Evolutionary conservation across 2,329 filamentous ascomycete genomes (phyloP).

Genomic region (Penicillium sp.): DNA sequence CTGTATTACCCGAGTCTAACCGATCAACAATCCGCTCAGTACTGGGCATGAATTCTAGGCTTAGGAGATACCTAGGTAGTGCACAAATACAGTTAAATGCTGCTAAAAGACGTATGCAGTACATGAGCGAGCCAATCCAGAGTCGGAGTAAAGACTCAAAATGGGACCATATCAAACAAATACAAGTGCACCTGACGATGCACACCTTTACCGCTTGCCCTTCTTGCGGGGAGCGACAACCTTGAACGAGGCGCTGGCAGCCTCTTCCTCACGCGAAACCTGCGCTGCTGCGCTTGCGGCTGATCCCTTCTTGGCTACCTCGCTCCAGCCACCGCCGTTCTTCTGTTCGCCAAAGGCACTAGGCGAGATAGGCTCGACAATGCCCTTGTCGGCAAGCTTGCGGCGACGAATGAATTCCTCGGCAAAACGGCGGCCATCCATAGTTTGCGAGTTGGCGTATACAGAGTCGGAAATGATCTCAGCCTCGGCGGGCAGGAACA

Average conservation of each 20-base stretch:
- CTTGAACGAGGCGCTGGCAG: conserved; percentile 64
- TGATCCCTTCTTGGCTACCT: conserved; percentile 89
- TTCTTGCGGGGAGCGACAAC: conserved; percentile 92
- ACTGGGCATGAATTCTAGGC: too few relatives aligned
- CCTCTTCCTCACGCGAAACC: conserved; percentile 46
- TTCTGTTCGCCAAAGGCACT: conserved; percentile 50
- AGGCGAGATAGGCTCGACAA: conserved; percentile 61
- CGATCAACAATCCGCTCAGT: too few relatives aligned
- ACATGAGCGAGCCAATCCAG: conserved; percentile 1
- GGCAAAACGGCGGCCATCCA: conserved; percentile 88
- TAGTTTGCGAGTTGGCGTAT: conserved; percentile 77
- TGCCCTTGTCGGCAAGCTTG: conserved; percentile 86
- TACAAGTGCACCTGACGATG: background rate
- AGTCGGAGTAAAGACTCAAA: background rate
- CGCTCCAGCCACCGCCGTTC: conserved; percentile 75
- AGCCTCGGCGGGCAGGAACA: conserved; percentile 68
- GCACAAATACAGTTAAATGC: conserved; percentile 3
- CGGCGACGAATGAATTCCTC: conserved; percentile 92
- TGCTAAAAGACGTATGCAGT: conserved; percentile 5
- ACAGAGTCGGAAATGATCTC: conserved; percentile 85
- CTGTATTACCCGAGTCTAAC: too few relatives aligned
- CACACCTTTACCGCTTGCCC: conserved; percentile 59
- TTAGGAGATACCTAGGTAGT: background rate
- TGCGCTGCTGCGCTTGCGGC: conserved; percentile 28
- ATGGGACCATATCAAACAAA: background rate